Base-by-base conservation (phyloP, 441 rosid genomes). In the Pelargonium myrrhifolium region DNA sequence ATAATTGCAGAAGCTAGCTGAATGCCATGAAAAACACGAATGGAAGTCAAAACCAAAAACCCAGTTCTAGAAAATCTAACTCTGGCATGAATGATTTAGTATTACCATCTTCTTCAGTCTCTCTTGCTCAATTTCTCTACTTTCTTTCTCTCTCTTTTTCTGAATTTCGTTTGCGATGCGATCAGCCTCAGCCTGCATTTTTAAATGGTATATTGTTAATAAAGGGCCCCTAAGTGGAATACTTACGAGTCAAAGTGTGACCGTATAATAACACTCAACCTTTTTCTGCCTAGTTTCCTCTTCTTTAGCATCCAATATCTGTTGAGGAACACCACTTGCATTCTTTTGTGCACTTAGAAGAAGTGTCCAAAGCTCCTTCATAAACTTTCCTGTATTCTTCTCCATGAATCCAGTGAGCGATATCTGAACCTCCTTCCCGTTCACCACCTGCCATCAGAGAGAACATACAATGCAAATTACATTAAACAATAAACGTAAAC, bases 1-100 rank as follows among this genome's bases (percentile, higher is more conserved):
- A 95, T 89, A 92, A 95, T 90, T 87, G 96, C 96, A 94, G 99
- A 89, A 92, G 96, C 80, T 89, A 84, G 93, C 98, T 92, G 97
- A 92, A 75, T 78, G 82, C 81, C 92, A 94, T 84, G 81, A 79
- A 72, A 88, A 92, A 86, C 84, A 88, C 89, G 85, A 82, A 72
- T 72, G 78, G 47, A 82, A 80, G 96, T 92, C 85, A 92, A 83
- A 89, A 84, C 68, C 75, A 75, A 69, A 84, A 79, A 78, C 79
- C 69, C 77, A 81, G 66, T 74, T 72, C 68, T 58, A 79, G 65
- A 67, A 39, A 77, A 77, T 73, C 75, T 64, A 88, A 77, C 81
- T 86, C 89, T 79, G 77, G 81, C 97, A 88, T 85, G 93, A 81
- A 85, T 53, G 80, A 85, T 68, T 67, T 66, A 82, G 80, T 64